Evolutionary conservation across 164 flowering plant species (phyloP).

Genomic region (Chimonanthus salicifolius): DNA sequence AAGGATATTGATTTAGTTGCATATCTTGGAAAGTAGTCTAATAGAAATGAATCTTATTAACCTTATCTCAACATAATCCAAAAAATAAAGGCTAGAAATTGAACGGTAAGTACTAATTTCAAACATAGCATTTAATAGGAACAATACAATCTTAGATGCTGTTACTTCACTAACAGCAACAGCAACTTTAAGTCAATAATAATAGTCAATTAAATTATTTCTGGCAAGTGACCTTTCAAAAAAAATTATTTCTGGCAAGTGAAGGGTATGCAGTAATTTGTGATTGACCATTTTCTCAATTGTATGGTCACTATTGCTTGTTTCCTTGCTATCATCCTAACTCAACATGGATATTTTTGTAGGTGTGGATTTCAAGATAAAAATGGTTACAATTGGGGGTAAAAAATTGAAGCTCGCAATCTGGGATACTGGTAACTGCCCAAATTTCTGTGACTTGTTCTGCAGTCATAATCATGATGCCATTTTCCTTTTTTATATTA

Average conservation of each 20-base stretch:
- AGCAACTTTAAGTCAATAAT: no score
- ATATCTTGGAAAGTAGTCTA: no score
- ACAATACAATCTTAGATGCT: no score
- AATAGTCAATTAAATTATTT: no score
- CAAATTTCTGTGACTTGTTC: background rate
- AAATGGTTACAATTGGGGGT: constrained; percentile 62
- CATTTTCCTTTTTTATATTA: background rate
- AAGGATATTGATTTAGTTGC: no score
- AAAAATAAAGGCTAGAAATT: no score
- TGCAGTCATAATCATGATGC: background rate
- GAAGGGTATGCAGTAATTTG: background rate
- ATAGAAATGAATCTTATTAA: no score
- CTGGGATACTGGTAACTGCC: constrained; percentile 70
- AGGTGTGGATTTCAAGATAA: constrained; percentile 92
- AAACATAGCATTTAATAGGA: no score
- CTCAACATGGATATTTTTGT: constrained; percentile 2
- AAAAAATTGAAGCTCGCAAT: constrained; percentile 86
- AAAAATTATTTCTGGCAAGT: no score
- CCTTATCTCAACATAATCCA: no score
- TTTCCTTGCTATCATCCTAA: constrained; percentile 2
- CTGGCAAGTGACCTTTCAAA: no score
- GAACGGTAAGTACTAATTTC: no score
- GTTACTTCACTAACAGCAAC: background rate
- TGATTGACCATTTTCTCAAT: background rate
- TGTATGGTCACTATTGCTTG: background rate